These are phyloP conservation scores for Ilex aquifolium DNA, from an alignment of 257 asterid species.

Conservation along the genomic window DNA sequence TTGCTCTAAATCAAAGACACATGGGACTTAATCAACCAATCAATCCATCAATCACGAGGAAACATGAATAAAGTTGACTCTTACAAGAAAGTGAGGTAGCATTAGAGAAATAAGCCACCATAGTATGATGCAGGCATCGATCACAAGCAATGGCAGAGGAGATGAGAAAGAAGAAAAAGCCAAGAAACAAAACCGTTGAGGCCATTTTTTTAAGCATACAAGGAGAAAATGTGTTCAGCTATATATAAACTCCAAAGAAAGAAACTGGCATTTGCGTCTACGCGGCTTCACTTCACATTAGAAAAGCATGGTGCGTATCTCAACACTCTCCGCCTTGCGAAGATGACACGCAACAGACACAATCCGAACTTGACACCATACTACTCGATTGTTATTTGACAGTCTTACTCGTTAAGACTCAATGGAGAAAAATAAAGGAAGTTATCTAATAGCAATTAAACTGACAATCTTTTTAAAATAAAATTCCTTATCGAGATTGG, in stretches of 20 bases:
- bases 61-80: neutral
- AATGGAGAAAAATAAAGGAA: no score
- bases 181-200: constrained; percentile 5
- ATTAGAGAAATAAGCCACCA: constrained; percentile 45
- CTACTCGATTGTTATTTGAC: no score
- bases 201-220: constrained; percentile 2
- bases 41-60: neutral
- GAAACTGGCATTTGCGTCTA: neutral
- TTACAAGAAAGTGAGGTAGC: constrained; percentile 53
- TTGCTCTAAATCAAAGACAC: neutral
- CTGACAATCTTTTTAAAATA: no score
- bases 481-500: no score
- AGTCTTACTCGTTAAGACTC: no score
- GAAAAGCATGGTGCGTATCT: no score
- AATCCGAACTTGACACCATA: no score
- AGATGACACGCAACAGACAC: no score
- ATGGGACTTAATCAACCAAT: neutral
- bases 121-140: constrained; percentile 54
- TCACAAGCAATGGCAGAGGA: constrained; percentile 59
- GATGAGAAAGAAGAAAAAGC: constrained; percentile 21
- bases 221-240: constrained; percentile 1
- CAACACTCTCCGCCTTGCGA: no score
- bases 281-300: neutral
- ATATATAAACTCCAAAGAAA: neutral
- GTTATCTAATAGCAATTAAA: no score